Conservation (phyloP, 1,284 basidiomycete genomes). For the Cutaneotrichosporon sp. region DNA sequence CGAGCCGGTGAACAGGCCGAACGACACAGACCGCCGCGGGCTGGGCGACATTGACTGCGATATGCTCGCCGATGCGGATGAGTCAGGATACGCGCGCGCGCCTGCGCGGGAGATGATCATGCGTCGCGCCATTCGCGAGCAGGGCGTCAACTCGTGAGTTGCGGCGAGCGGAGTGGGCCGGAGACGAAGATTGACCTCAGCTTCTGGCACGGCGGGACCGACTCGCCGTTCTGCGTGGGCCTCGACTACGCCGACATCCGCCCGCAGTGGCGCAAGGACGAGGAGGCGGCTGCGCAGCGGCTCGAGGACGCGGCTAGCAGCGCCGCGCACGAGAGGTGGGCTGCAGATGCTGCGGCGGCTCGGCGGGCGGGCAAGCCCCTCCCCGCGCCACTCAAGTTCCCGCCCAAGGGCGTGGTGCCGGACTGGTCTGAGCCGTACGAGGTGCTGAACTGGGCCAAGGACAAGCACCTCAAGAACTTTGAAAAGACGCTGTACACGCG, state of each 20-base stretch:
- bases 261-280: constrained; percentile 20
- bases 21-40: constrained; percentile 37
- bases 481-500: constrained; percentile 48
- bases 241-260: constrained; percentile 46
- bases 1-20: constrained; percentile 25
- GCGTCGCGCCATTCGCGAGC: constrained; percentile 50
- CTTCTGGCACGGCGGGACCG: background rate
- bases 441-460: constrained; percentile 48
- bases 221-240: constrained; percentile 36
- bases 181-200: constrained; percentile 36
- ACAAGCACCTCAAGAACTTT: constrained; percentile 43
- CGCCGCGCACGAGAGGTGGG: constrained; percentile 16
- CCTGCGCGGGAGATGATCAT: constrained; percentile 44
- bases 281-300: constrained; percentile 3
- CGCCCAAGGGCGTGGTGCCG: constrained; percentile 22
- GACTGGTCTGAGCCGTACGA: constrained; percentile 50
- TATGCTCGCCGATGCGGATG: constrained; percentile 56
- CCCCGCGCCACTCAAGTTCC: constrained; percentile 22
- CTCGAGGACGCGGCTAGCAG: constrained; percentile 9
- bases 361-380: constrained; percentile 20
- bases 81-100: constrained; percentile 47
- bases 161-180: constrained; percentile 32
- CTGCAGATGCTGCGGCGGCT: constrained; percentile 10
- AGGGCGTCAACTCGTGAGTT: constrained; percentile 44
- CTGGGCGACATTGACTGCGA: constrained; percentile 54